phyloP scores from a whole-genome alignment of 345 rosid genomes.

The Crucihimalaya himalaica region DNA sequence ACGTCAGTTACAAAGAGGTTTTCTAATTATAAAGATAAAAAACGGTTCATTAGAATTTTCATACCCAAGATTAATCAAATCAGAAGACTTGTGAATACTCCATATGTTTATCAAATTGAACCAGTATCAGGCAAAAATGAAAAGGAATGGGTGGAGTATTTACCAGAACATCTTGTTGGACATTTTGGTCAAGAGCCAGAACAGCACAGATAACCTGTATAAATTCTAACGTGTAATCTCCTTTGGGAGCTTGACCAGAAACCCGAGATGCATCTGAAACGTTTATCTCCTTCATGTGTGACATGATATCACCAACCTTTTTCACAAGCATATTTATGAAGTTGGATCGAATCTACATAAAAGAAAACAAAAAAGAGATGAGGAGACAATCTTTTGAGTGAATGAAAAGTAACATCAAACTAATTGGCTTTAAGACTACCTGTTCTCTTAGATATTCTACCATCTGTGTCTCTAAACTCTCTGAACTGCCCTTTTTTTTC shows the following conservation, averaged over 20 bases:
- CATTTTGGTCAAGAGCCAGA: conserved; percentile 78
- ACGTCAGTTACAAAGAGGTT: background rate
- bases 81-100: conserved; percentile 12
- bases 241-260: conserved; percentile 39
- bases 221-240: conserved; percentile 77
- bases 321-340: conserved; percentile 70
- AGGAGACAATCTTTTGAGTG: conserved; percentile 10
- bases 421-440: conserved; percentile 44
- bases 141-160: conserved; percentile 22
- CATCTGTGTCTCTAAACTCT: conserved; percentile 63
- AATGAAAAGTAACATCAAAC: conserved; percentile 7
- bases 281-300: conserved; percentile 55
- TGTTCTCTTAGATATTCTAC: conserved; percentile 67
- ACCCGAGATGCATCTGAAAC: conserved; percentile 44
- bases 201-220: conserved; percentile 80
- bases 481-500: conserved; percentile 54
- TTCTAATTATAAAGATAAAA: background rate
- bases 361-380: conserved; percentile 19
- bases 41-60: background rate
- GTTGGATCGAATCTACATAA: conserved; percentile 64
- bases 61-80: background rate
- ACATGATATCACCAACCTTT: conserved; percentile 61
- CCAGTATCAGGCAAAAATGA: background rate
- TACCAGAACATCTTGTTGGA: conserved; percentile 91
- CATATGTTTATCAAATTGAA: conserved; percentile 14